A percentile compares a stretch with the other conserved stretches of the same genome.
Conservation (phyloP, 2,329 filamentous ascomycete genomes). For the Cercospora berteroae region DNA sequence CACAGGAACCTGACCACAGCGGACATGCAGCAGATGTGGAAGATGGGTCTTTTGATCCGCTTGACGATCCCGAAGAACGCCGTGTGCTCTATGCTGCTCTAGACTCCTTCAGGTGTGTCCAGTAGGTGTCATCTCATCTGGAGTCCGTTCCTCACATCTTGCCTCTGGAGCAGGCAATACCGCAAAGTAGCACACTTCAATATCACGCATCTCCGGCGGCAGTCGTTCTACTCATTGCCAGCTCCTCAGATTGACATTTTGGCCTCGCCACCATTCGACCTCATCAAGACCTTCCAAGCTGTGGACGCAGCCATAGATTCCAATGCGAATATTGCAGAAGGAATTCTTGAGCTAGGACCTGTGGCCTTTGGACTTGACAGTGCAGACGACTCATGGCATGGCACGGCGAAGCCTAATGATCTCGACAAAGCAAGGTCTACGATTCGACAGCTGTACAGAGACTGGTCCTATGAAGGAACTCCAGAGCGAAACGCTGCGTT, state of each 20-base stretch:
- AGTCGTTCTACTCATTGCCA: constrained; percentile 89
- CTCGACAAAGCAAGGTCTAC: constrained; percentile 91
- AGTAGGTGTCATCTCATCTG: constrained; percentile 12
- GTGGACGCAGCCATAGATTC: constrained; percentile 85
- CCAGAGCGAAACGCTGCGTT: constrained; percentile 76
- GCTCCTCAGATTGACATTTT: constrained; percentile 80
- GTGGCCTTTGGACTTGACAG: constrained; percentile 60
- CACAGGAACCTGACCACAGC: neutral
- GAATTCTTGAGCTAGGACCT: constrained; percentile 70
- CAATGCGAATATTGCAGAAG: constrained; percentile 79
- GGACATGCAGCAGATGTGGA: neutral
- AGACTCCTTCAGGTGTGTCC: constrained; percentile 77
- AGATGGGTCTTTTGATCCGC: constrained; percentile 47
- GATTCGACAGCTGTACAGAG: constrained; percentile 87
- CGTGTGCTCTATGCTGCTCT: constrained; percentile 76
- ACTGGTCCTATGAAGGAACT: constrained; percentile 81
- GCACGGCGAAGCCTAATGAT: constrained; percentile 68
- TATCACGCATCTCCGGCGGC: constrained; percentile 83
- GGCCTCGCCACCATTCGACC: constrained; percentile 75
- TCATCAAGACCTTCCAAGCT: constrained; percentile 72
- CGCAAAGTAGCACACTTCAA: constrained; percentile 82
- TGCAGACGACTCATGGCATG: constrained; percentile 61
- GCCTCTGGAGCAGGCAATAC: constrained; percentile 52
- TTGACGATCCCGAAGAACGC: constrained; percentile 75
- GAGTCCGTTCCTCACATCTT: constrained; percentile 8